phyloP scores from a whole-genome alignment of 306 rosid species.

The Senna siamea region DNA sequence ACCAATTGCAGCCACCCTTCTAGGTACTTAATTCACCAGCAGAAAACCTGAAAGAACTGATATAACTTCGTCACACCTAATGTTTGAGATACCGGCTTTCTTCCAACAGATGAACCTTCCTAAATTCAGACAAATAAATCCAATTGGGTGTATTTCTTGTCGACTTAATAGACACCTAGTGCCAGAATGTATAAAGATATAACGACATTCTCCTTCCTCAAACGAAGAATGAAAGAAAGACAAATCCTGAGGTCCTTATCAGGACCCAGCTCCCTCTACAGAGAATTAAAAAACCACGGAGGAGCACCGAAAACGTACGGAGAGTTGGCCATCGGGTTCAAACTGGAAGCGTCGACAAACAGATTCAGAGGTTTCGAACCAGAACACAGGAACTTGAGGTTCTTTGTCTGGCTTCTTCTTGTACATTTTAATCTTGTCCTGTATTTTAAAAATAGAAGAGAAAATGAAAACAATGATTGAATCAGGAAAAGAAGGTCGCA shows the following conservation, averaged over 20 bases:
- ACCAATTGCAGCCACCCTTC: neutral
- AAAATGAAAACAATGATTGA: neutral
- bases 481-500: neutral
- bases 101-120: constrained; percentile 3
- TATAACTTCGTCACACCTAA: too few relatives aligned
- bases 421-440: constrained; percentile 60
- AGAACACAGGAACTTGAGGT: constrained; percentile 48
- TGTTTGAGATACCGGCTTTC: too few relatives aligned
- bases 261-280: neutral
- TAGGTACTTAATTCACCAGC: neutral
- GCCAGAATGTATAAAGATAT: neutral
- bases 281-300: neutral
- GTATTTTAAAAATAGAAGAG: neutral
- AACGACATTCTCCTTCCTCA: neutral
- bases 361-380: constrained; percentile 74
- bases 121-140: neutral
- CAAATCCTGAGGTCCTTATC: neutral
- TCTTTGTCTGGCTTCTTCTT: constrained; percentile 52
- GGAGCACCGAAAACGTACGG: constrained; percentile 50
- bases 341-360: constrained; percentile 67
- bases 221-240: neutral
- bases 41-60: neutral
- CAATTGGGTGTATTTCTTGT: neutral
- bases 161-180: neutral
- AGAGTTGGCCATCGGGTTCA: constrained; percentile 60